Evolutionary conservation across 2,329 filamentous ascomycete genomes (phyloP), one percentile per base, ranked within the genome.

Genomic region (Pezicula neosporulosa): DNA sequence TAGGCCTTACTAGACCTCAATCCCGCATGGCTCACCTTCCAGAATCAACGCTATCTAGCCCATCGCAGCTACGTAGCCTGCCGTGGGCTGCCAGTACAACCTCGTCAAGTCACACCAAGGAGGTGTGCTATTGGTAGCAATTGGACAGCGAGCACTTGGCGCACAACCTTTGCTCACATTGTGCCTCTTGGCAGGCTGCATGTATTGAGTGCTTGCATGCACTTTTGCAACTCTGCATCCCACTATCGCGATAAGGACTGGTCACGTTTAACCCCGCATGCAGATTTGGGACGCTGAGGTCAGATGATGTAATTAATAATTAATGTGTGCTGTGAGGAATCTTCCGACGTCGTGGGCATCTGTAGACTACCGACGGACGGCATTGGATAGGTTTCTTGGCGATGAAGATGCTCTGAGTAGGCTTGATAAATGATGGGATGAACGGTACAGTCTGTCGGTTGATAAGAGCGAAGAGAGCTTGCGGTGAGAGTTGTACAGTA

Each of bases 251-350:
- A 44, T 24, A 16, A 13, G 42, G 6, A 33, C 30, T n/a, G 42
- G 42, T 44, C 42, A 44, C 42, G 13, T 27, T 42, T 36, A 33
- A 47, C 49, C 49, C 49, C 49, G 49, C 49, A 51, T 44, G 33
- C 45, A 24, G 33, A 24, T 24, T 24, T 24, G 24, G 24, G 24
- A 33, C 37, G 35, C 47, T 36, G 42, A 47, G 47, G 49, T 49
- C 35, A 16, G 42, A 33, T n/a, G 42, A 28, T n/a, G 21, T 13
- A 28, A 12, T 12, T 12, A 10, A 24, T 21, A 10, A 24, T 28
- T 16, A 21, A 9, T 1, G 13, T 44, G 18, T 15, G 41, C 7
- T 44, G 1, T 15, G 18, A n/a, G 16, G 41, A 8, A 12, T 44
- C n/a, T 21, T 6, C 8, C 5, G 24, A 24, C 5, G 7, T 24